Evolutionary conservation across 768 basidiomycete genomes (phyloP), one percentile per base, ranked within the genome.

Genomic region (Neoboletus subvelutipes): DNA sequence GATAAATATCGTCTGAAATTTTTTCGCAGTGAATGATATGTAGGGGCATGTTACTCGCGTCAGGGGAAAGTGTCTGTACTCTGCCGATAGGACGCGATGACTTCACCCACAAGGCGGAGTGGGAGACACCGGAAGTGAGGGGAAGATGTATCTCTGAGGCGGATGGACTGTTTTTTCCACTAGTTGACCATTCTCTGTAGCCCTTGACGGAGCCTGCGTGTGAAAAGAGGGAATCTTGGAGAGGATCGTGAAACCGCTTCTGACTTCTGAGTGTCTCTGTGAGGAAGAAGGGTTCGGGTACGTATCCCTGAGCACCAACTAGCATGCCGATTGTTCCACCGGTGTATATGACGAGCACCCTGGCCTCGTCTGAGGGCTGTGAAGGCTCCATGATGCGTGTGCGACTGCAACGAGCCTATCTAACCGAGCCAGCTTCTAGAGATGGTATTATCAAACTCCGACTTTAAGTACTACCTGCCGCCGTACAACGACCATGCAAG

Each of bases 291-390:
- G 92, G 92, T 66, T 94, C 93, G 13, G 92, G 90, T 22, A 89
- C 86, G 67, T 90, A 91, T 59, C 89, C 88, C 57, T 84, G 81
- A 34, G 85, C 77, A 34, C 87, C 85, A 36, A 89, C 80, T 45
- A 92, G 84, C 90, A 92, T 92, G 18, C 90, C 91, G 62, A 95
- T 93, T 0, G 93, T 95, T 17, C 93, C 93, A 67, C 82, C 92
- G 36, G 93, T 94, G 76, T 94, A 94, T 29, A 94, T 87, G 56
- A 94, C 79, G 51, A 94, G 85, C n/a, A 94, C 90, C 52, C 83
- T 80, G 12, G 90, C 84, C 65, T 94, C 91, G 59, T 89, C 84
- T 20, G 81, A 72, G 49, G 79, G 76, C 45, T 76, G 71, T 50
- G 72, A 72, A 17, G 74, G 60, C 58, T 85, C 83, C 86, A 88